Percentiles rank a stretch among this genome's conserved stretches.
phyloP scores from a whole-genome alignment of 2,329 filamentous ascomycete species.

The Colletotrichum abscissum region DNA sequence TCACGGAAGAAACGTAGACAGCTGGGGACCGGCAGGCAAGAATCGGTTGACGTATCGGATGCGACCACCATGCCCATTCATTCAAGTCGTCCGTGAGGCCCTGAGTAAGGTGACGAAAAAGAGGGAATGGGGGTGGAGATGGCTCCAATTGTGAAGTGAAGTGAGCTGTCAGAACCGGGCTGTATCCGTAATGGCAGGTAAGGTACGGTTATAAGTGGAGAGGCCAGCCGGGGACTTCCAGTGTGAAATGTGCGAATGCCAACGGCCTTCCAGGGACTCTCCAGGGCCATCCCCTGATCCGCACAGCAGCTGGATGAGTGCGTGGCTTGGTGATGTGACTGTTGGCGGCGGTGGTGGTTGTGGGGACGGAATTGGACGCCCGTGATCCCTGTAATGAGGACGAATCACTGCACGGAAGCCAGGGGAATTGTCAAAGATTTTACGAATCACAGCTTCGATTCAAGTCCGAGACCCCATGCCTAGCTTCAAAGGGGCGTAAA shows the following conservation, averaged over 20 bases:
- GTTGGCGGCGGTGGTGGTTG: background rate
- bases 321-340: constrained; percentile 5
- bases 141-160: constrained; percentile 25
- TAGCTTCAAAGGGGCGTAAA: background rate
- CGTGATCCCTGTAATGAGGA: background rate
- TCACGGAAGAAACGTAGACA: background rate
- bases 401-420: background rate
- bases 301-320: background rate
- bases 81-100: constrained; percentile 13
- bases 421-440: background rate
- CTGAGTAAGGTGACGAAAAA: constrained; percentile 21
- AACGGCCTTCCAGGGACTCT: constrained; percentile 14
- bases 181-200: constrained; percentile 17
- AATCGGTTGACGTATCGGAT: background rate
- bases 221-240: constrained; percentile 14
- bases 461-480: background rate
- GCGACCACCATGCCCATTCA: background rate
- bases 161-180: constrained; percentile 32
- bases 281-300: constrained; percentile 12
- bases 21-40: background rate
- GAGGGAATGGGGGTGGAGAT: constrained; percentile 23
- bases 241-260: constrained; percentile 4
- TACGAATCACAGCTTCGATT: constrained; percentile 25
- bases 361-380: constrained; percentile 5
- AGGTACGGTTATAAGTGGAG: constrained; percentile 36